Evolutionary conservation across 352 stramenopile species (phyloP).

Genomic region (Pythium myriotylum): DNA sequence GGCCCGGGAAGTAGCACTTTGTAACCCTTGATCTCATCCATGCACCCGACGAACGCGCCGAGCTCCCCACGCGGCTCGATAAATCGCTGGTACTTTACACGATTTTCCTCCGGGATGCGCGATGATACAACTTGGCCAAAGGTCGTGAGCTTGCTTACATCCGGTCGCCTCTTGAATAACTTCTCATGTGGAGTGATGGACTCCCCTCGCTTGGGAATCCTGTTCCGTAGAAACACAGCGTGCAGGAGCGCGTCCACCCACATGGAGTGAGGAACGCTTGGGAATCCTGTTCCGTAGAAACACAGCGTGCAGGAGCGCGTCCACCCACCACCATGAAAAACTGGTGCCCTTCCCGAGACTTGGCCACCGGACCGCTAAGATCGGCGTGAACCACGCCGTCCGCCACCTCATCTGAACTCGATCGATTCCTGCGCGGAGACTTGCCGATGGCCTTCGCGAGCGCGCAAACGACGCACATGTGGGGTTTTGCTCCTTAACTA

Average conservation of each 20-base stretch:
- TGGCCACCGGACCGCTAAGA: too few species aligned
- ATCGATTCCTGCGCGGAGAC: too few species aligned
- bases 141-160: slow-evolving; percentile 1
- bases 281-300: slow-evolving; percentile 9
- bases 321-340: slow-evolving; percentile 1
- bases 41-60: slow-evolving; percentile 6
- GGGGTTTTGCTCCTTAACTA: too few species aligned
- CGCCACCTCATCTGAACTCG: too few species aligned
- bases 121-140: slow-evolving; percentile 6
- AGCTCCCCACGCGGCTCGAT: slow-evolving; percentile 1
- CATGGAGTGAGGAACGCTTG: background rate
- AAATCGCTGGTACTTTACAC: slow-evolving; percentile 2
- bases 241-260: slow-evolving; percentile 12
- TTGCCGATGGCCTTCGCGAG: too few species aligned
- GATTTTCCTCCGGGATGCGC: background rate
- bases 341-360: too few species aligned
- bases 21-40: slow-evolving; percentile 8
- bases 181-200: background rate
- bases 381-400: too few species aligned
- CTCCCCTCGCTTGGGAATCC: background rate
- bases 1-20: too few species aligned
- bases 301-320: slow-evolving; percentile 7
- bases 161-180: background rate
- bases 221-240: slow-evolving; percentile 7
- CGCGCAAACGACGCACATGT: too few species aligned